Conservation (phyloP, 129 eudicot species). For the Cynara cardunculus region DNA sequence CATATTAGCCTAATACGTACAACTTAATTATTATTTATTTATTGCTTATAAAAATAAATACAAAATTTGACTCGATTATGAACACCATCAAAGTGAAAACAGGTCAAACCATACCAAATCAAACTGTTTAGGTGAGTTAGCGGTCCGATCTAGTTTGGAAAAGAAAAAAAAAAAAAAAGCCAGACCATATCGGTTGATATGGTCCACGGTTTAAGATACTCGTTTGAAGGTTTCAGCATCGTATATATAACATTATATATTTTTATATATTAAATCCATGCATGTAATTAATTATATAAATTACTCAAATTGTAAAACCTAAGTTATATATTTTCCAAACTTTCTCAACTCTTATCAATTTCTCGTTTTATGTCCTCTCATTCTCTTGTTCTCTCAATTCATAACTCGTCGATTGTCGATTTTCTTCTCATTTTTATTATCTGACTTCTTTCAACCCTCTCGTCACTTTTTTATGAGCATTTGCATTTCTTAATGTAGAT, state of each 20-base stretch:
- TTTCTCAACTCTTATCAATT: background rate
- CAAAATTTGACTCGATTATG: background rate
- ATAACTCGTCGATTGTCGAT: background rate
- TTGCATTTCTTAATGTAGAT: background rate
- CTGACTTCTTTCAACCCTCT: background rate
- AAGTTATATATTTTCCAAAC: background rate
- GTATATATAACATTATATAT: background rate
- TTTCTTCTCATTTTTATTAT: background rate
- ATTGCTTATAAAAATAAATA: background rate
- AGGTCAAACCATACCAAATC: background rate
- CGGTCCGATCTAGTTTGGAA: background rate
- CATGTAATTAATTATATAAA: background rate
- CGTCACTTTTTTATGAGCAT: background rate
- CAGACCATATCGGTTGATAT: background rate
- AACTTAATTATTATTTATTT: background rate
- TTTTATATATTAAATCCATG: background rate
- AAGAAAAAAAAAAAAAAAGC: no score
- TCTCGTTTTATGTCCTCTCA: background rate
- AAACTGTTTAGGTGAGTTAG: background rate
- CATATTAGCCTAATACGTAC: slow-evolving; percentile 4
- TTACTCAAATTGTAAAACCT: background rate
- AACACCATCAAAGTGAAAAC: background rate
- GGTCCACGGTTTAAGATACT: background rate
- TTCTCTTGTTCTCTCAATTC: background rate
- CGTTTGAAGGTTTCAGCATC: background rate